Percentiles rank a stretch among this genome's conserved stretches.
Conservation (phyloP, 192 early-diverging fungal genomes). For the Coemansia sp. region DNA sequence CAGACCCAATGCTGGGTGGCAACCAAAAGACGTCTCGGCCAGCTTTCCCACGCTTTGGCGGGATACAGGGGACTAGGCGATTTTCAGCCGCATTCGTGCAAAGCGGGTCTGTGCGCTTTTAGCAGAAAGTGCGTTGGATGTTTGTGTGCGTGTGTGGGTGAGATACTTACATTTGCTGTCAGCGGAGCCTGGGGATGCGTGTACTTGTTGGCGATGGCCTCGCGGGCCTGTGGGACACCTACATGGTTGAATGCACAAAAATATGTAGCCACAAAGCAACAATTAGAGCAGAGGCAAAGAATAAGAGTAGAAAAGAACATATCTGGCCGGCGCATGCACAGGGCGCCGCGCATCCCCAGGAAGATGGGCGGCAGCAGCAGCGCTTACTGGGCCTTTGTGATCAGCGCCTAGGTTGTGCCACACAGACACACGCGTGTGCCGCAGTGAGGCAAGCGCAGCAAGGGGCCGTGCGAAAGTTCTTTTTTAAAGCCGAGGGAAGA, state of each 20-base stretch:
- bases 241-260: constrained; percentile 10
- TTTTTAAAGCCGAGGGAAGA: too few relatives aligned
- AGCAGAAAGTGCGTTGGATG: neutral
- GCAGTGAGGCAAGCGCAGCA: neutral
- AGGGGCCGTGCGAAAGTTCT: neutral
- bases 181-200: constrained; percentile 67
- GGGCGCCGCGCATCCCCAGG: neutral
- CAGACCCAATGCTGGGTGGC: neutral
- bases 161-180: constrained; percentile 52
- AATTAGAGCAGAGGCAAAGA: neutral
- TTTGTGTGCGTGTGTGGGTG: neutral
- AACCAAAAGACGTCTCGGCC: too few relatives aligned
- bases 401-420: neutral
- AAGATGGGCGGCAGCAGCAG: neutral
- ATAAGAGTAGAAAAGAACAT: neutral
- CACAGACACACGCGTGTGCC: neutral
- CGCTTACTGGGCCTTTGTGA: too few relatives aligned
- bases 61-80: too few relatives aligned
- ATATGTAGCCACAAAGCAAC: neutral
- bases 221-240: constrained; percentile 59
- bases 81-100: too few relatives aligned
- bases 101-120: too few relatives aligned
- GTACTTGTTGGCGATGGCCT: constrained; percentile 73
- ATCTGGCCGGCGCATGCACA: neutral
- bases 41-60: too few relatives aligned